A percentile compares a stretch with the other conserved stretches of the same genome.
Evolutionary conservation across 352 stramenopile species (phyloP).

Genomic region (Phytophthora europaea): DNA sequence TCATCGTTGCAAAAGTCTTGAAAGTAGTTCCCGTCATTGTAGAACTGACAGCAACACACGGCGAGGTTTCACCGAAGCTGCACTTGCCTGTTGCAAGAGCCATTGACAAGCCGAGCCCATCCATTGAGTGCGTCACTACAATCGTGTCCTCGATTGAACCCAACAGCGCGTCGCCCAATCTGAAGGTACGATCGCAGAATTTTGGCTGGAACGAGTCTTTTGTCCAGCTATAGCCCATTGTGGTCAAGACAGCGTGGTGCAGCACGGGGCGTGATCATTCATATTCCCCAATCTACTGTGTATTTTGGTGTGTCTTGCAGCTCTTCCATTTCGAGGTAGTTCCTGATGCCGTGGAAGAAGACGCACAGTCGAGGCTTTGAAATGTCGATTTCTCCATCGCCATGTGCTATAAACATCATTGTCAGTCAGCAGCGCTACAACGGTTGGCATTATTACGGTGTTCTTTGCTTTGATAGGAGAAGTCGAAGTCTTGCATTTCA

Average conservation of each 20-base stretch:
- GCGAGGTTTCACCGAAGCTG: background rate
- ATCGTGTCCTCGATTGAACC: slow-evolving; percentile 20
- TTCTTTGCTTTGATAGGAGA: background rate
- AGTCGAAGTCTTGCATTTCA: too few relatives aligned
- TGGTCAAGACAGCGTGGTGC: slow-evolving; percentile 29
- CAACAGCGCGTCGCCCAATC: slow-evolving; percentile 10
- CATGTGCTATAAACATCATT: slow-evolving; percentile 7
- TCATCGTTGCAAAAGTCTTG: slow-evolving; percentile 39
- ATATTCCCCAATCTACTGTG: slow-evolving; percentile 26
- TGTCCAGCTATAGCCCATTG: slow-evolving; percentile 25
- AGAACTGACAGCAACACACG: background rate
- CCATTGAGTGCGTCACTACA: slow-evolving; percentile 32
- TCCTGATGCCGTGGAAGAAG: slow-evolving; percentile 31
- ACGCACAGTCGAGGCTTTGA: slow-evolving; percentile 27
- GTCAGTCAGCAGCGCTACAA: slow-evolving; percentile 25
- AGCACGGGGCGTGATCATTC: slow-evolving; percentile 29
- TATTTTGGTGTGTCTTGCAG: slow-evolving; percentile 26
- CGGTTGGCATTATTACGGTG: slow-evolving; percentile 5
- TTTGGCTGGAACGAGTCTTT: slow-evolving; percentile 19
- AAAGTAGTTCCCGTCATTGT: slow-evolving; percentile 25
- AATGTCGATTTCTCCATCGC: slow-evolving; percentile 11
- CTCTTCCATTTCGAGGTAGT: slow-evolving; percentile 17
- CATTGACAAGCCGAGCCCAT: slow-evolving; percentile 24
- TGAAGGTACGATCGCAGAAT: slow-evolving; percentile 17
- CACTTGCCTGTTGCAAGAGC: slow-evolving; percentile 25